A percentile compares a stretch with the other conserved stretches of the same genome.
Evolutionary conservation across 495 filamentous ascomycete genomes (phyloP).

Genomic region (Aspergillus wentii): DNA sequence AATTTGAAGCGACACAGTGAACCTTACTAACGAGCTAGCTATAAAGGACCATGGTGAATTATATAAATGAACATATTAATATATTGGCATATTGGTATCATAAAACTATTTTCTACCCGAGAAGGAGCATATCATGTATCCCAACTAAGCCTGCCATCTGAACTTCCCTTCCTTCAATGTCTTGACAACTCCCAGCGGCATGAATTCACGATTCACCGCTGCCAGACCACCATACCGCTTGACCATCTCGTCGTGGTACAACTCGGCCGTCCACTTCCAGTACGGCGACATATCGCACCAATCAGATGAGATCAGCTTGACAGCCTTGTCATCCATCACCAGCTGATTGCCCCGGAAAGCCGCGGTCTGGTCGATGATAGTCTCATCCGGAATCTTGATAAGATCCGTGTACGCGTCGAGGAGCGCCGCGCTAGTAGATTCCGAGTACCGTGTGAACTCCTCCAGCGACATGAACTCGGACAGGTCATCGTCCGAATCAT

Average conservation of each 20-base stretch:
- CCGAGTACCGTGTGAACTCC: conserved; percentile 48
- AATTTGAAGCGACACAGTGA: conserved; percentile 17
- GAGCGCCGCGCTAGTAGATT: conserved; percentile 36
- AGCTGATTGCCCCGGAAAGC: conserved; percentile 19
- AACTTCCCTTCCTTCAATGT: conserved; percentile 54
- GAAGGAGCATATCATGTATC: too few relatives aligned
- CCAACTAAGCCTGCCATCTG: conserved; percentile 54
- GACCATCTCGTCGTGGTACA: conserved; percentile 57
- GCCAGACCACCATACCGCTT: conserved; percentile 55
- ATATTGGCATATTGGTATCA: neutral
- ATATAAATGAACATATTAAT: neutral
- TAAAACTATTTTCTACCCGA: too few relatives aligned
- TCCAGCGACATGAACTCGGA: conserved; percentile 47
- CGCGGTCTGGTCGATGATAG: conserved; percentile 24
- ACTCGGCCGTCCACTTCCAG: conserved; percentile 56
- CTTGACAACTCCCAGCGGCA: conserved; percentile 64
- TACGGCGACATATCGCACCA: conserved; percentile 50
- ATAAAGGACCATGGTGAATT: neutral
- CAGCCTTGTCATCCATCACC: conserved; percentile 15
- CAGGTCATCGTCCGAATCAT: conserved; percentile 16
- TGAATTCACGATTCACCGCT: conserved; percentile 54
- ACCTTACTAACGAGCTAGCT: neutral
- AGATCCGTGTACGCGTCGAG: conserved; percentile 30
- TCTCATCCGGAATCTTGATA: conserved; percentile 31
- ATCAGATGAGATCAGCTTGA: conserved; percentile 15